These are phyloP conservation scores for Pythium phragmitis DNA, from an alignment of 352 stramenopile species.

Conservation along the genomic window DNA sequence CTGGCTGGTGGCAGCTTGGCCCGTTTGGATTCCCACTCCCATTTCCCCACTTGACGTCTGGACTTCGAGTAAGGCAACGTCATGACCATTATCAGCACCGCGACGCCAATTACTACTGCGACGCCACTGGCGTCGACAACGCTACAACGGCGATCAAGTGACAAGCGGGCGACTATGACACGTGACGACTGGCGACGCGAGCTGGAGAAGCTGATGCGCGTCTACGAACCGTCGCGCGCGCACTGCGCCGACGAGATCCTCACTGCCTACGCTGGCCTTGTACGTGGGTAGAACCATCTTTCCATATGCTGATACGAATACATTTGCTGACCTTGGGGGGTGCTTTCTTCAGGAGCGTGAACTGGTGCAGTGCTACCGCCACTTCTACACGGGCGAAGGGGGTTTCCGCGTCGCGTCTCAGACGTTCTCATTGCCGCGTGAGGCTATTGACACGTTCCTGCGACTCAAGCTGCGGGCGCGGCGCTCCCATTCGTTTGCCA, in stretches of 20 bases:
- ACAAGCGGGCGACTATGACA: constrained; percentile 5
- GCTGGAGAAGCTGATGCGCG: constrained; percentile 42
- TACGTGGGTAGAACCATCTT: constrained; percentile 12
- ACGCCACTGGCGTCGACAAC: not conserved
- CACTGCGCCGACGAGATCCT: constrained; percentile 40
- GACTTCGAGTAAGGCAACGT: not conserved
- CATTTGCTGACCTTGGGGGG: not conserved
- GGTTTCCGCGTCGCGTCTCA: constrained; percentile 38
- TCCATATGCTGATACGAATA: not conserved
- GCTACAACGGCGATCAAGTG: constrained; percentile 1
- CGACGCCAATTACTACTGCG: not conserved
- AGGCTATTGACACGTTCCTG: constrained; percentile 57
- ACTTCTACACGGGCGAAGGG: constrained; percentile 52
- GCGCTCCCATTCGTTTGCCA: constrained; percentile 27
- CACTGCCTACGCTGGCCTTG: constrained; percentile 48
- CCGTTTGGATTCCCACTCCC: not conserved
- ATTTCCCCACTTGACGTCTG: not conserved
- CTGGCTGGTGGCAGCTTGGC: not conserved
- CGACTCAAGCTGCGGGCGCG: constrained; percentile 48
- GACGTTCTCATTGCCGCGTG: constrained; percentile 51
- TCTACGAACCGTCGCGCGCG: constrained; percentile 46
- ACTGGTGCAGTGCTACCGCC: constrained; percentile 62
- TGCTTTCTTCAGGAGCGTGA: constrained; percentile 39
- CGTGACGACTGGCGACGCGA: constrained; percentile 28
- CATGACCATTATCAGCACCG: constrained; percentile 15